These are phyloP conservation scores for Apophysomyces ossiformis DNA, from an alignment of 371 early-diverging fungal species.

Conservation along the genomic window DNA sequence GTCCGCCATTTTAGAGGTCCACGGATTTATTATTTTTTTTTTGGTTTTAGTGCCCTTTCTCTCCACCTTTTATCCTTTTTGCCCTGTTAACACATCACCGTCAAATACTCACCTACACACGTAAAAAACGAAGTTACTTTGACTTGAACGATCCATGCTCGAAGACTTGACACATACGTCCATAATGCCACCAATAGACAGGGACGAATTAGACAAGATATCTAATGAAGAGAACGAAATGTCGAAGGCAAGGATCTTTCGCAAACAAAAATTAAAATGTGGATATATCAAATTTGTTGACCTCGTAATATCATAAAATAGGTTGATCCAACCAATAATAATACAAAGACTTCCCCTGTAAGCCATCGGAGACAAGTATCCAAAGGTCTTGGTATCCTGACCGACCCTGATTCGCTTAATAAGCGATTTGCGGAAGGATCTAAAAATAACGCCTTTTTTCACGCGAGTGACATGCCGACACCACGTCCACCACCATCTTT, in stretches of 20 bases:
- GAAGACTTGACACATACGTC: neutral
- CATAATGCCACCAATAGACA: neutral
- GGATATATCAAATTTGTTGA: neutral
- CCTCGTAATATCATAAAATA: neutral
- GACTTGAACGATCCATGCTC: conserved; percentile 4
- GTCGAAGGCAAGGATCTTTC: neutral
- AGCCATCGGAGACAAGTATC: conserved; percentile 38
- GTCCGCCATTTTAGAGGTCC: conserved; percentile 10
- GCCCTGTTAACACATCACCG: neutral
- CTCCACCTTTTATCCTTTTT: neutral
- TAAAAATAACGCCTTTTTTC: conserved; percentile 47
- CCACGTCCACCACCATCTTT: conserved; percentile 50
- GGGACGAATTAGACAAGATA: neutral
- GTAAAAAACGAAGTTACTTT: neutral
- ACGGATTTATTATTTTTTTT: neutral
- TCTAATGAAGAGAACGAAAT: neutral
- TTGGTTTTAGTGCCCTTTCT: neutral
- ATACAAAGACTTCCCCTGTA: neutral
- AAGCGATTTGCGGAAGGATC: conserved; percentile 15
- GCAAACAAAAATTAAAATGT: neutral
- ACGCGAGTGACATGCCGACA: conserved; percentile 26
- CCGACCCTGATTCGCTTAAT: conserved; percentile 22
- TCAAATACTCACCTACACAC: neutral
- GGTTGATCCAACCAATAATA: neutral
- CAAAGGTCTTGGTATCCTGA: conserved; percentile 43